Conservation (phyloP, 495 filamentous ascomycete species). For the Copromyces sp. region DNA sequence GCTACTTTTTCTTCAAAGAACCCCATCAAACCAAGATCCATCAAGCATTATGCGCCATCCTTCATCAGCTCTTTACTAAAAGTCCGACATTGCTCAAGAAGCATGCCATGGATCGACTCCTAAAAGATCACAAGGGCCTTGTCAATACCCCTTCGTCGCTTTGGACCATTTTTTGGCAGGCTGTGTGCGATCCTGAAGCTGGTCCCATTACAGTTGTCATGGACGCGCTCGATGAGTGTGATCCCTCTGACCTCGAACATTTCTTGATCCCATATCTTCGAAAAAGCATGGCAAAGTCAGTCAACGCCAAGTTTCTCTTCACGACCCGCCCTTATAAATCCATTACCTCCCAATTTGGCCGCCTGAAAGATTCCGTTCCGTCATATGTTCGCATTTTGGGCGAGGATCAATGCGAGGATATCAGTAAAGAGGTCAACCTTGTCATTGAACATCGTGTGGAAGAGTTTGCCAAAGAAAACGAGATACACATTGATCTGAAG, state of each 20-base stretch:
- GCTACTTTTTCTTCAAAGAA: constrained; percentile 53
- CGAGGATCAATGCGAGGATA: constrained; percentile 26
- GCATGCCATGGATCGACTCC: constrained; percentile 16
- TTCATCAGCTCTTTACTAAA: constrained; percentile 38
- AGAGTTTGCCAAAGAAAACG: constrained; percentile 12
- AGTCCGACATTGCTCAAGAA: constrained; percentile 22
- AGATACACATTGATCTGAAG: constrained; percentile 10
- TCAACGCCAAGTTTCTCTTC: constrained; percentile 35
- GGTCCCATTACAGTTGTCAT: constrained; percentile 41
- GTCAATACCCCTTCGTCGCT: constrained; percentile 26
- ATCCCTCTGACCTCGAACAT: not conserved
- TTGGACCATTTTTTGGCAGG: constrained; percentile 31
- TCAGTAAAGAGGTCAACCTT: constrained; percentile 34
- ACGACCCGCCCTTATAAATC: constrained; percentile 39
- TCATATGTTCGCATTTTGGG: constrained; percentile 31
- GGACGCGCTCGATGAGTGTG: constrained; percentile 39
- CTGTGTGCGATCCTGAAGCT: constrained; percentile 22
- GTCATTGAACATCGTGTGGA: constrained; percentile 27
- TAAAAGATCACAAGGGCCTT: constrained; percentile 15
- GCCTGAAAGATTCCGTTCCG: constrained; percentile 8
- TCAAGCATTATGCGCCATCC: constrained; percentile 33
- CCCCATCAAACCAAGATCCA: constrained; percentile 33
- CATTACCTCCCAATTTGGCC: constrained; percentile 27
- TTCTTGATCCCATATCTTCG: constrained; percentile 3
- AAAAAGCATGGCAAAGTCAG: not conserved